These are phyloP conservation scores for Anthracocystis walkeri DNA, from an alignment of 1,284 basidiomycete species.

Conservation along the genomic window DNA sequence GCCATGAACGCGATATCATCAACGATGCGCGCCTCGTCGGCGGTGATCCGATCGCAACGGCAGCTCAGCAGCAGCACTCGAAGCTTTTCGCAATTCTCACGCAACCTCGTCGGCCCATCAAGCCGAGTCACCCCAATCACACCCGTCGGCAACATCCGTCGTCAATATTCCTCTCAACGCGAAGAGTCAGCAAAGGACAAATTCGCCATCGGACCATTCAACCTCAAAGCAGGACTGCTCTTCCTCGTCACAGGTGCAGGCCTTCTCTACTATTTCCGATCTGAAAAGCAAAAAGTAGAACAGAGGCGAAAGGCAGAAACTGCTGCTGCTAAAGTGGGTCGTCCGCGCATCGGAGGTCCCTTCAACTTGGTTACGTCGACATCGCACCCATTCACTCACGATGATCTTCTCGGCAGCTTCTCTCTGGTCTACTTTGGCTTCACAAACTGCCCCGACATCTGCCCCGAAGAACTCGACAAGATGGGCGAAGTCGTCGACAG, in stretches of 20 bases:
- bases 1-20: constrained; percentile 21
- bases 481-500: constrained; percentile 84
- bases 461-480: constrained; percentile 97
- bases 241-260: constrained; percentile 85
- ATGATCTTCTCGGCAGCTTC: constrained; percentile 82
- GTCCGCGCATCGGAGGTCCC: constrained; percentile 87
- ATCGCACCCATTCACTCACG: constrained; percentile 77
- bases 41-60: constrained; percentile 16
- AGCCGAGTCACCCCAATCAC: background rate
- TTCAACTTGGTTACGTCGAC: constrained; percentile 73
- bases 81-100: constrained; percentile 14
- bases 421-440: constrained; percentile 84
- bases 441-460: constrained; percentile 89
- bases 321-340: constrained; percentile 71
- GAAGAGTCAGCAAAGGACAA: constrained; percentile 49
- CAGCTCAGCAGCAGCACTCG: constrained; percentile 12
- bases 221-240: constrained; percentile 82
- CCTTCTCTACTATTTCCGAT: constrained; percentile 87
- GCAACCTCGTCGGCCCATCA: constrained; percentile 4
- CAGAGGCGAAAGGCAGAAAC: constrained; percentile 50
- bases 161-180: constrained; percentile 26
- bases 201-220: constrained; percentile 76
- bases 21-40: constrained; percentile 18
- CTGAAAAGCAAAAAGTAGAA: constrained; percentile 77
- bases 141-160: background rate